Evolutionary conservation across 140 eudicot species (phyloP), one percentile per base, ranked within the genome.

Genomic region (Bidens hawaiensis): DNA sequence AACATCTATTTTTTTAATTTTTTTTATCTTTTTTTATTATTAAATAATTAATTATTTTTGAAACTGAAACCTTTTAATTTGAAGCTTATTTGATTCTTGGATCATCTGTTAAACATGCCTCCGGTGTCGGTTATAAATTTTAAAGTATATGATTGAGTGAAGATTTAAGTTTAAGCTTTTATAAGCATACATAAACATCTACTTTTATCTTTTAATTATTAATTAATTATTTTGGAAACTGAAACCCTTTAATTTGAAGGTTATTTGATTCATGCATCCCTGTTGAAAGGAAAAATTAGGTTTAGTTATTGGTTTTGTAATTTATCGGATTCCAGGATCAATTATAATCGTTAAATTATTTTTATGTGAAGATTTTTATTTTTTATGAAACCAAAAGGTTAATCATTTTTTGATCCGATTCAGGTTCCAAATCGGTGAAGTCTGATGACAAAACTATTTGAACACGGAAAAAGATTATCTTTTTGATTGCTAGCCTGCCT

Each of bases 11-110:
- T 2, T 23, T n/a, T n/a, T n/a, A n/a, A n/a, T n/a, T n/a, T n/a
- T n/a, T n/a, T n/a, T n/a, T n/a, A n/a, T 26, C n/a, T 5, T 6
- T 51, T 15, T 23, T 21, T 13, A 16, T 36, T 19, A 52, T 15
- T n/a, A n/a, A n/a, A n/a, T 53, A 48, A 30, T 19, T 45, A 65
- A 48, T 19, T 65, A 6, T 11, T 58, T 60, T 36, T 12, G n/a
- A n/a, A n/a, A n/a, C n/a, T n/a, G n/a, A n/a, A n/a, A n/a, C n/a
- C n/a, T n/a, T n/a, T n/a, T n/a, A n/a, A n/a, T n/a, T n/a, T n/a
- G n/a, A n/a, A n/a, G n/a, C n/a, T n/a, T n/a, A n/a, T n/a, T n/a
- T n/a, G n/a, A n/a, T n/a, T n/a, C n/a, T n/a, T n/a, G n/a, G n/a
- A n/a, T n/a, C n/a, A n/a, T n/a, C n/a, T n/a, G n/a, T n/a, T n/a